Base-by-base conservation (phyloP, 495 filamentous ascomycete genomes). In the Penicillium manginii region DNA sequence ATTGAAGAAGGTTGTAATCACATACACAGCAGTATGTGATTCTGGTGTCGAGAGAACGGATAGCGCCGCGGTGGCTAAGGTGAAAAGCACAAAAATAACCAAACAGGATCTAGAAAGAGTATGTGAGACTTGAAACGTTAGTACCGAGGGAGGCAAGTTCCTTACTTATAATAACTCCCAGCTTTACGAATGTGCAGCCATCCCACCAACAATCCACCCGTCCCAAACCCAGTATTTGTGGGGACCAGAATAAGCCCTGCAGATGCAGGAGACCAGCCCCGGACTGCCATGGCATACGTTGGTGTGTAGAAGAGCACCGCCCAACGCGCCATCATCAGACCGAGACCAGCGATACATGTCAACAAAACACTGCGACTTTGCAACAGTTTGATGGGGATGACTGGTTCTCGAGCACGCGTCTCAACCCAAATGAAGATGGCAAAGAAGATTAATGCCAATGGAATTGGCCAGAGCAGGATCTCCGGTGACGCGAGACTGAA, bases 261-360 rank as follows among this genome's bases (percentile, higher is more conserved):
- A 1, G 79, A 72, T 4, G 87, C 87, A 3, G 88, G 85, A 10
- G 75, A 70, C 78, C 88, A 87, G 50, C 80, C 81, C 4, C 83
- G 82, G 0, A 92, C 85, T 3, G 88, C 86, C 54, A 92, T 83
- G 6, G 88, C 84, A 62, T 90, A 91, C 29, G 88, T 83, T 0
- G 90, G 90, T 0, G 85, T 80, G 74, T 88, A 92, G 71, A 91
- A 92, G 7, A 93, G 75, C n/a, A 92, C 80, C 4, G 78, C 75
- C 89, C 88, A 92, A 40, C 90, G 86, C 5, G 87, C 79, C 70
- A 88, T 84, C 89, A 92, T 92, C 63, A 89, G 82, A 26, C 84
- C 82, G 0, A 89, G 77, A 39, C 89, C 88, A 1, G 85, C 78
- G 15, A 91, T 50, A 62, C 88, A 92, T 10, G 86, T 87, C 11